These are phyloP conservation scores for Pistacia atlantica DNA, from an alignment of 345 rosid genomes.

Conservation along the genomic window DNA sequence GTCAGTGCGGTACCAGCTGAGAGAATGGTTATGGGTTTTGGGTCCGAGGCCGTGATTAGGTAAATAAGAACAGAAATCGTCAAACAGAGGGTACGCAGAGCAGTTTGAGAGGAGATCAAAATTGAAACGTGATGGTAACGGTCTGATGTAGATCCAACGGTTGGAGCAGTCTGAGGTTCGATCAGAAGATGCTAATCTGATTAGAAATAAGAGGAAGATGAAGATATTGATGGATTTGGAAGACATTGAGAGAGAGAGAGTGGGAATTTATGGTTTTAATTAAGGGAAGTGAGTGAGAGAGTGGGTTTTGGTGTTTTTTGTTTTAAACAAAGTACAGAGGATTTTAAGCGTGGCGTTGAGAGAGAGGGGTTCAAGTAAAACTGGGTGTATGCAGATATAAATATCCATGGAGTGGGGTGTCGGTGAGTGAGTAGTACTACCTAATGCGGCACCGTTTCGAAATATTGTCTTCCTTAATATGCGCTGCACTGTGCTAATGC, in stretches of 20 bases:
- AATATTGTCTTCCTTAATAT: too few relatives aligned
- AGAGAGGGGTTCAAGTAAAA: neutral
- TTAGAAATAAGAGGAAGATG: conserved; percentile 24
- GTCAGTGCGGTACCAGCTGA: conserved; percentile 88
- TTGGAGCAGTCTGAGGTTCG: conserved; percentile 55
- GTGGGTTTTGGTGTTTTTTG: neutral
- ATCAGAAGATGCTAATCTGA: conserved; percentile 24
- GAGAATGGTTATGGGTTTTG: conserved; percentile 78
- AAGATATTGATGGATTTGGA: conserved; percentile 26
- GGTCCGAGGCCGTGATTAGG: conserved; percentile 91
- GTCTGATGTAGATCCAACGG: conserved; percentile 92
- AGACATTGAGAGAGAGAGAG: conserved; percentile 32
- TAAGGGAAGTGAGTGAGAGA: neutral
- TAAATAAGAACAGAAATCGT: conserved; percentile 67
- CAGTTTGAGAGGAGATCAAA: conserved; percentile 85
- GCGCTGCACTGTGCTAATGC: too few relatives aligned
- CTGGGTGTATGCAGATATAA: too few relatives aligned
- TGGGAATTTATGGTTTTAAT: neutral
- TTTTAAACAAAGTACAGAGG: neutral
- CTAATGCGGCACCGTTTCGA: too few relatives aligned
- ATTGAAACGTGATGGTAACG: conserved; percentile 76
- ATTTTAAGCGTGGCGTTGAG: neutral
- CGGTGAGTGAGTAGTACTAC: too few relatives aligned
- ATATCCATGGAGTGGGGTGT: too few relatives aligned
- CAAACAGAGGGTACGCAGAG: conserved; percentile 61